These are phyloP conservation scores for Myxozyma sirexii DNA, from an alignment of 805 yeast genomes.

Conservation along the genomic window DNA sequence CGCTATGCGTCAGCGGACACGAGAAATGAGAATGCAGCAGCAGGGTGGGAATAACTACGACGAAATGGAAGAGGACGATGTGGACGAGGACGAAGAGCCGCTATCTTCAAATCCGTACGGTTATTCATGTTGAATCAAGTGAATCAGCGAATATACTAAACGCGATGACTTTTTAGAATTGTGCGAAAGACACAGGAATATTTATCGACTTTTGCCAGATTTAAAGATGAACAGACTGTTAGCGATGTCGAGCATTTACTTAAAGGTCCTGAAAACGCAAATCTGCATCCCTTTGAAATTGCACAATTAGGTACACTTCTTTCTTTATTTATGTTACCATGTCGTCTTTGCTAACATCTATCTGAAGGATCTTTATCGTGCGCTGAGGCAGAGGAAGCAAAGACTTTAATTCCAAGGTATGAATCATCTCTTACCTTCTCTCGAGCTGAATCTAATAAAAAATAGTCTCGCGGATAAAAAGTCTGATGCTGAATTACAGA, in stretches of 20 bases:
- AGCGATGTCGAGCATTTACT: constrained; percentile 89
- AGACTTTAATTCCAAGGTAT: constrained; percentile 74
- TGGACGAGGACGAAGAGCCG: constrained; percentile 43
- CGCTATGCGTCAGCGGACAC: constrained; percentile 75
- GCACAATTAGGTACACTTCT: constrained; percentile 65
- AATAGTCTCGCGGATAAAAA: constrained; percentile 73
- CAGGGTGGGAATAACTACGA: constrained; percentile 27
- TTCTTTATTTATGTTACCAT: neutral
- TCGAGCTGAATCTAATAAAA: neutral
- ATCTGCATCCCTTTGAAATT: constrained; percentile 90
- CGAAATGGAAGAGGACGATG: constrained; percentile 44
- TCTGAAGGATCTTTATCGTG: constrained; percentile 74
- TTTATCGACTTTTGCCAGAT: constrained; percentile 81
- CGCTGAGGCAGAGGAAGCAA: constrained; percentile 97
- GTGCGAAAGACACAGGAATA: constrained; percentile 90
- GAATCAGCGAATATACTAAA: neutral
- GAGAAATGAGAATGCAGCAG: constrained; percentile 48
- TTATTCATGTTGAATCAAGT: neutral
- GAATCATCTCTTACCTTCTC: neutral
- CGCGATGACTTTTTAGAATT: constrained; percentile 49
- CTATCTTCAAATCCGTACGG: constrained; percentile 31
- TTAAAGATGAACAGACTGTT: constrained; percentile 88
- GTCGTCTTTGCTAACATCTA: neutral
- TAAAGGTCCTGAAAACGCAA: constrained; percentile 69
- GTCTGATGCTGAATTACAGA: constrained; percentile 82